Conservation (phyloP, 1,284 basidiomycete species). For the Termitomyces sp. region DNA sequence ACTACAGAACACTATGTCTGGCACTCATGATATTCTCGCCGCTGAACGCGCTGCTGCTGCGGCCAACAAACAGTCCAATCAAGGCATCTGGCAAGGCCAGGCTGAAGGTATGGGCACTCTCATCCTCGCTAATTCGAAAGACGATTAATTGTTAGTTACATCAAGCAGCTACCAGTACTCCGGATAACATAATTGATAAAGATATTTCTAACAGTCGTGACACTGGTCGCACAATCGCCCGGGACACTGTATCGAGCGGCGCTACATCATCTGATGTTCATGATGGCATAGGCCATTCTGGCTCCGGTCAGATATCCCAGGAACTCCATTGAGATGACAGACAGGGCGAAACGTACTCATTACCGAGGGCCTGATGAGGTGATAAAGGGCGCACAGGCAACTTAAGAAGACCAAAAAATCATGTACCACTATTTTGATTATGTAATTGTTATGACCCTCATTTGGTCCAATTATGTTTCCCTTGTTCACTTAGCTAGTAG, state of each 20-base stretch:
- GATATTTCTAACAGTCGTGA: neutral
- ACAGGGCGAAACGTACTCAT: neutral
- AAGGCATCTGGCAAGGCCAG: neutral
- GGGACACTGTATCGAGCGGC: neutral
- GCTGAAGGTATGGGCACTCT: neutral
- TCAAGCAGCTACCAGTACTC: neutral
- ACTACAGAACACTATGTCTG: neutral
- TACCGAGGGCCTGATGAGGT: neutral
- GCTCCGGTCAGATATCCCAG: neutral
- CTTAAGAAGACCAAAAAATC: neutral
- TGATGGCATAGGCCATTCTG: neutral
- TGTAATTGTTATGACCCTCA: neutral
- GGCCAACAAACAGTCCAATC: neutral
- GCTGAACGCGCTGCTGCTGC: slow-evolving; percentile 7
- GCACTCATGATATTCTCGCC: slow-evolving; percentile 7
- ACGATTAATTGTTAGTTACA: too few species aligned
- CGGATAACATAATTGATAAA: neutral
- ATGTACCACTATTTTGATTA: neutral
- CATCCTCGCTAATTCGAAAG: too few species aligned
- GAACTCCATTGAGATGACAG: slow-evolving; percentile 1
- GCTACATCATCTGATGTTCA: slow-evolving; percentile 1
- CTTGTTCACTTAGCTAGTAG: neutral
- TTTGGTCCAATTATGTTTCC: neutral
- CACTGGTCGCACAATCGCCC: neutral
- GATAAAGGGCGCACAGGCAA: too few species aligned